Conservation (phyloP, 257 asterid genomes). For the Coffea canephora region DNA sequence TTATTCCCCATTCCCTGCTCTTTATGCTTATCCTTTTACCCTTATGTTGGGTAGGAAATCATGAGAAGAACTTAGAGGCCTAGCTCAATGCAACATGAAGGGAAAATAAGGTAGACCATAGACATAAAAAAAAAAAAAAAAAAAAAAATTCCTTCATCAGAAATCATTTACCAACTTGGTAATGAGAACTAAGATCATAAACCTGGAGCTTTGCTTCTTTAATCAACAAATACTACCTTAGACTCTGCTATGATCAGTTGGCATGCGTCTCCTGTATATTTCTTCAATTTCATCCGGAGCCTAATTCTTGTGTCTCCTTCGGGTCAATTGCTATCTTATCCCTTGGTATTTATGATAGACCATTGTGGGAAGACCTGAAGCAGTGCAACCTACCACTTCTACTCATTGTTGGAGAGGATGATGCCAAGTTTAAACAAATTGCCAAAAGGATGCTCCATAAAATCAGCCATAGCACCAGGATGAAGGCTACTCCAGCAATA, state of each 20-base stretch:
- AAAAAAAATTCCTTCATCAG: not conserved
- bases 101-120: not conserved
- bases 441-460: not conserved
- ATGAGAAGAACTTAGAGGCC: not conserved
- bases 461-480: no score
- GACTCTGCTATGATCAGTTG: no score
- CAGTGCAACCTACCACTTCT: slow-evolving; percentile 61
- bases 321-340: slow-evolving; percentile 1
- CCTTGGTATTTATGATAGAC: slow-evolving; percentile 32
- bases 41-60: not conserved
- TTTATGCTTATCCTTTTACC: not conserved
- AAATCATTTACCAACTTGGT: no score
- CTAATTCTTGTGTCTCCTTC: no score
- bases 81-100: not conserved
- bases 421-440: not conserved
- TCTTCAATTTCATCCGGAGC: no score
- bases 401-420: slow-evolving; percentile 47
- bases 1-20: no score
- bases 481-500: slow-evolving; percentile 31
- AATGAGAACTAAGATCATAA: no score
- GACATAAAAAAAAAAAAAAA: no score
- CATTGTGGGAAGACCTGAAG: slow-evolving; percentile 90
- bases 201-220: no score
- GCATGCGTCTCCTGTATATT: no score
- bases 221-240: no score